phyloP scores from a whole-genome alignment of 331 rosid species.

The Malus hybrid region DNA sequence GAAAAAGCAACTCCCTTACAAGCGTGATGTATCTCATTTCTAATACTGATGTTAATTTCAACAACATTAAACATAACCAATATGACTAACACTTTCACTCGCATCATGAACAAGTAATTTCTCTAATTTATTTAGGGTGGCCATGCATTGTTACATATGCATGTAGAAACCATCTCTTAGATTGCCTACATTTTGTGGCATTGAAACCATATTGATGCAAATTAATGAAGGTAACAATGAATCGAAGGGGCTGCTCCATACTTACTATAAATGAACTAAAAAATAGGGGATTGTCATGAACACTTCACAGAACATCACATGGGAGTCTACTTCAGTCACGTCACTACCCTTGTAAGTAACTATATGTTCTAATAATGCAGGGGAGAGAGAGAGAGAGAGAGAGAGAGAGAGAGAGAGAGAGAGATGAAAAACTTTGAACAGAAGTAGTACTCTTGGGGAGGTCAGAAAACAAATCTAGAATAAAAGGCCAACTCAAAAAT shows the following conservation, averaged over 20 bases:
- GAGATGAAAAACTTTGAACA: slow-evolving; percentile 10
- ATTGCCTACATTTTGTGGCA: not conserved
- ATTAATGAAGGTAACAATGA: not conserved
- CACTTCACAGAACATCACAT: slow-evolving; percentile 4
- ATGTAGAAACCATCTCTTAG: not conserved
- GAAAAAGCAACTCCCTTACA: not conserved
- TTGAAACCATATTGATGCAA: not conserved
- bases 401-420: not conserved
- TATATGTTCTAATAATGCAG: not conserved
- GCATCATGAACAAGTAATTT: not conserved
- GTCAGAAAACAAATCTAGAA: slow-evolving; percentile 27
- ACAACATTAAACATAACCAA: too few species aligned
- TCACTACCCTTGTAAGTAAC: not conserved
- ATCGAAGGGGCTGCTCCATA: not conserved
- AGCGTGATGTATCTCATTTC: not conserved
- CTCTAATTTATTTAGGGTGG: not conserved
- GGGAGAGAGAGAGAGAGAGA: slow-evolving; percentile 11
- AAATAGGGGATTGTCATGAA: not conserved
- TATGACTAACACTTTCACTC: not conserved
- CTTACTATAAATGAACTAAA: slow-evolving; percentile 2
- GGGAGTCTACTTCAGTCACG: not conserved
- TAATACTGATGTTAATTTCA: too few species aligned
- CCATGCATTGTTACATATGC: not conserved
- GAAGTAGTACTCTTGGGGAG: slow-evolving; percentile 3
- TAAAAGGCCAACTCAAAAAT: slow-evolving; percentile 14